Percentiles rank a stretch among this genome's conserved stretches.
Conservation (phyloP, 768 basidiomycete genomes). For the Termitomyces sp. region DNA sequence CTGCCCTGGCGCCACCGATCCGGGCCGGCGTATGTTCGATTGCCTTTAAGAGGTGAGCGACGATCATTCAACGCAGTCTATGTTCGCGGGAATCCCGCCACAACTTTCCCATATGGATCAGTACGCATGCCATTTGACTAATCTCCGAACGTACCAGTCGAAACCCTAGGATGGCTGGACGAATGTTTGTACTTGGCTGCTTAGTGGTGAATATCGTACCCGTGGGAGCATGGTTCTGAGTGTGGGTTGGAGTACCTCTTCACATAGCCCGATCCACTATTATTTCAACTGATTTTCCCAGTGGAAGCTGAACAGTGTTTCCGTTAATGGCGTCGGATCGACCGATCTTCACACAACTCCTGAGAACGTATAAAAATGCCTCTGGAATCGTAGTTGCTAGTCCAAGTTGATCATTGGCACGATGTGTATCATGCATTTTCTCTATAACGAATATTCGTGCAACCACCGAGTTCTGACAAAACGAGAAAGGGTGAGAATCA, state of each 20-base stretch:
- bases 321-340: not conserved
- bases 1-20: not conserved
- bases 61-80: not conserved
- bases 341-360: not conserved
- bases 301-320: not conserved
- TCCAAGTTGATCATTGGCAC: not conserved
- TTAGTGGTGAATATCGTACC: not conserved
- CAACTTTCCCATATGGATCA: not conserved
- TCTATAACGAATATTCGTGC: conserved; percentile 7
- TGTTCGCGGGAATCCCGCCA: not conserved
- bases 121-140: not conserved
- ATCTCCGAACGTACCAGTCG: not conserved
- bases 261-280: not conserved
- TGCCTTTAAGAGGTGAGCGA: not conserved
- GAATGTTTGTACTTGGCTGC: not conserved
- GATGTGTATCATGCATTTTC: conserved; percentile 4
- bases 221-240: not conserved
- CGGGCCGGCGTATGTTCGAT: not conserved
- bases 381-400: not conserved
- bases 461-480: not conserved
- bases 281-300: not conserved
- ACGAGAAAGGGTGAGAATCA: conserved; percentile 1
- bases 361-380: not conserved
- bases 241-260: not conserved
- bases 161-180: not conserved